A percentile compares a stretch with the other conserved stretches of the same genome.
These are phyloP conservation scores for Paramecium tetraurelia DNA, from an alignment of 73 alveolate species.

Conservation along the genomic window DNA sequence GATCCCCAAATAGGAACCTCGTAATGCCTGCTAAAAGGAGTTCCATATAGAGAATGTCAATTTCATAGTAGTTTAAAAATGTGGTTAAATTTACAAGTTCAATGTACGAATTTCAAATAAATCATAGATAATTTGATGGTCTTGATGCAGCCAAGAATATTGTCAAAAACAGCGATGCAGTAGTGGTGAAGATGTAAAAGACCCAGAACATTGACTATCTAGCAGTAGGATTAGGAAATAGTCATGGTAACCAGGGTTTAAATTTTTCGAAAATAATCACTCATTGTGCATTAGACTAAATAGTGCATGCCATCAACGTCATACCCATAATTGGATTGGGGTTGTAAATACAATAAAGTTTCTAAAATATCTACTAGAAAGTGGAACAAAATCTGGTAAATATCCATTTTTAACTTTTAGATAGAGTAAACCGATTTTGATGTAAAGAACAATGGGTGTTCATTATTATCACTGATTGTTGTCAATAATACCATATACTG, in stretches of 20 bases:
- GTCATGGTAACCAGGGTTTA: background rate
- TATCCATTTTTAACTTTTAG: background rate
- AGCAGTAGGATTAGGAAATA: background rate
- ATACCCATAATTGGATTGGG: slow-evolving; percentile 1
- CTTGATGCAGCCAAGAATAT: background rate
- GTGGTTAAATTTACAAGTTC: background rate
- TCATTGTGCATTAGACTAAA: background rate
- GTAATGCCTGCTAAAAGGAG: background rate
- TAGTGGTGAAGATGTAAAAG: background rate
- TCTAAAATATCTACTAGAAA: background rate
- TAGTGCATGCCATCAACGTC: background rate
- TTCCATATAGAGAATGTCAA: background rate
- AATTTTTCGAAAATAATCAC: background rate
- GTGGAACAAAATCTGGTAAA: background rate
- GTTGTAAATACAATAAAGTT: background rate
- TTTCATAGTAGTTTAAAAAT: background rate
- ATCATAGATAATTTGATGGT: background rate
- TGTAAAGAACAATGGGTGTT: background rate
- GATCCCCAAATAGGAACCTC: background rate
- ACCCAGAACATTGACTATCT: background rate
- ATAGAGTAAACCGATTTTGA: background rate
- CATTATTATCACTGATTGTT: background rate
- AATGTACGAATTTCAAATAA: background rate
- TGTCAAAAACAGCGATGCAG: background rate
- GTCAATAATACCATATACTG: background rate